These are phyloP conservation scores for Angophora floribunda DNA, from an alignment of 345 rosid species.

Conservation along the genomic window DNA sequence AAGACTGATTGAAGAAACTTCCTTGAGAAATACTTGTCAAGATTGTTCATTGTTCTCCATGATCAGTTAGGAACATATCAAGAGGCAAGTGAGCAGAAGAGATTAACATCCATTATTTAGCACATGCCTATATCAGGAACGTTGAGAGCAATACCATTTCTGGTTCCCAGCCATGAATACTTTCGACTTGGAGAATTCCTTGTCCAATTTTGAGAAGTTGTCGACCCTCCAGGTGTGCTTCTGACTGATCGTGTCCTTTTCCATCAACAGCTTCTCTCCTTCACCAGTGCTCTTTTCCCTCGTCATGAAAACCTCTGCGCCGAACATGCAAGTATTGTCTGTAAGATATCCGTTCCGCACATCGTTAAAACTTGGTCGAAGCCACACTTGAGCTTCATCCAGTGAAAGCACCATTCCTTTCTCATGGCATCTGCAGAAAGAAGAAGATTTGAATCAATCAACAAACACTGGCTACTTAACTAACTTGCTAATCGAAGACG, in stretches of 20 bases:
- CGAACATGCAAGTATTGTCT: background rate
- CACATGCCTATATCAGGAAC: background rate
- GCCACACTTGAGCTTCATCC: background rate
- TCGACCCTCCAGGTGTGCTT: background rate
- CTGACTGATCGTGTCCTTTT: background rate
- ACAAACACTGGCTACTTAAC: background rate
- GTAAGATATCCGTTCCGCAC: background rate
- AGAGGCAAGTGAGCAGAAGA: background rate
- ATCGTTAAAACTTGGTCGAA: background rate
- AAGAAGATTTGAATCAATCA: background rate
- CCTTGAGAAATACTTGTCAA: background rate
- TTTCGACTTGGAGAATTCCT: background rate
- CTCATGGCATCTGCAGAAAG: background rate
- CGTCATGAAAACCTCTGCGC: fast-evolving
- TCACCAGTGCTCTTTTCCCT: background rate
- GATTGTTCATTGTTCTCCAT: background rate
- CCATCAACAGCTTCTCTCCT: background rate
- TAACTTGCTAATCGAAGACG: background rate
- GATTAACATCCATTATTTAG: background rate
- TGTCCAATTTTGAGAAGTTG: background rate
- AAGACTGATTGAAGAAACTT: background rate
- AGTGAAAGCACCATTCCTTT: background rate
- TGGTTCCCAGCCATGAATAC: fast-evolving
- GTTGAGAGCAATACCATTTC: background rate
- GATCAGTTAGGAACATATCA: background rate